Evolutionary conservation across 257 asterid genomes (phyloP).

Genomic region (Avicennia marina): DNA sequence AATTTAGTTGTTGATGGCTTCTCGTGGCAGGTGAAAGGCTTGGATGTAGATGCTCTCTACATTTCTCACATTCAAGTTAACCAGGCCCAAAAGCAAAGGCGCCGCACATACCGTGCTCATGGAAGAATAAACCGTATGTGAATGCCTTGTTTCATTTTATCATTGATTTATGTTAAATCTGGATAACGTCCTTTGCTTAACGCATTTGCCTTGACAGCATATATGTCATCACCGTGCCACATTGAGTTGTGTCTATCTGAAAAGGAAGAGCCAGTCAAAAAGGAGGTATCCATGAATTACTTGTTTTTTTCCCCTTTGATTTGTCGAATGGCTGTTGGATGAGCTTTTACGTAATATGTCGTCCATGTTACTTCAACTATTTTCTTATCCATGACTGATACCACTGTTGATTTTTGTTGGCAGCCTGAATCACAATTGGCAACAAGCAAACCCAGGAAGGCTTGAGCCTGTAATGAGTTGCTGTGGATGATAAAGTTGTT

Average conservation of each 20-base stretch:
- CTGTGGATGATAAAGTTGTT: too few species aligned
- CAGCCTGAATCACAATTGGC: conserved; percentile 65
- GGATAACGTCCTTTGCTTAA: not conserved
- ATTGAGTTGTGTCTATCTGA: conserved; percentile 62
- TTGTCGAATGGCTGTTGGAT: too few species aligned
- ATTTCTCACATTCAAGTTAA: conserved; percentile 87
- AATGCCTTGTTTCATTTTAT: not conserved
- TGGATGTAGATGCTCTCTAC: conserved; percentile 81
- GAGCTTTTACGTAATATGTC: too few species aligned
- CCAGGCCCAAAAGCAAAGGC: conserved; percentile 85
- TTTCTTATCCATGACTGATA: too few species aligned
- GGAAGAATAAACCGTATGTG: conserved; percentile 69
- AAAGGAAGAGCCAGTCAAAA: conserved; percentile 71
- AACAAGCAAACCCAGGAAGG: conserved; percentile 53
- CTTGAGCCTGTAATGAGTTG: too few species aligned
- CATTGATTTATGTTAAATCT: too few species aligned
- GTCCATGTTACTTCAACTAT: too few species aligned
- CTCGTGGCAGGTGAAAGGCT: conserved; percentile 63
- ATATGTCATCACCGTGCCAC: conserved; percentile 90
- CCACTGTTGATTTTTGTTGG: too few species aligned
- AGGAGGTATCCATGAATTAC: too few species aligned
- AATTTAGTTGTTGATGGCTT: not conserved
- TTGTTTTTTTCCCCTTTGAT: too few species aligned
- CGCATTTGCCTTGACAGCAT: conserved; percentile 35
- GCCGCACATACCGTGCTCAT: conserved; percentile 80